phyloP scores from a whole-genome alignment of 345 rosid species.

The Limnanthes douglasii region DNA sequence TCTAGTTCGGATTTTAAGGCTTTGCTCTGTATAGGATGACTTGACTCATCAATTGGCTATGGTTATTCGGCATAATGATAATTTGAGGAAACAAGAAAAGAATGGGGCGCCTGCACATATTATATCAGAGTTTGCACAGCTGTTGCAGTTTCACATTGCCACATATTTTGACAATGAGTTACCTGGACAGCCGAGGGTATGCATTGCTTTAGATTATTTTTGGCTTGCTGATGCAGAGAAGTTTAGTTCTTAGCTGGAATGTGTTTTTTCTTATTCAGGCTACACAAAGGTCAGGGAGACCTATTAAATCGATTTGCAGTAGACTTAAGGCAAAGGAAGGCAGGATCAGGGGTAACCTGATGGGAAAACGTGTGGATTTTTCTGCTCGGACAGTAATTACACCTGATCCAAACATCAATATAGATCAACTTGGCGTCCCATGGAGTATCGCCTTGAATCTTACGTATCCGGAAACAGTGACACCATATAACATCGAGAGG shows the following conservation, averaged over 20 bases:
- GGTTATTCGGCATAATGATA: conserved; percentile 89
- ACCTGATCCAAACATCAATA: conserved; percentile 94
- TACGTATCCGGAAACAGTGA: conserved; percentile 91
- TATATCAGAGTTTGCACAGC: conserved; percentile 86
- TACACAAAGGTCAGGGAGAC: conserved; percentile 95
- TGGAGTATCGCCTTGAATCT: conserved; percentile 97
- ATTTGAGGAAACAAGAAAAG: conserved; percentile 78
- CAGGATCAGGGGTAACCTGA: conserved; percentile 85
- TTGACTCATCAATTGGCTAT: conserved; percentile 91
- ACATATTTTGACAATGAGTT: conserved; percentile 94
- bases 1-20: too few relatives aligned
- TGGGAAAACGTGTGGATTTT: conserved; percentile 99
- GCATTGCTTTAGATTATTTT: conserved; percentile 6
- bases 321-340: conserved; percentile 98
- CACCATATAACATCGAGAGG: conserved; percentile 96
- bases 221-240: background rate
- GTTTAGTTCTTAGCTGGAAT: conserved; percentile 3
- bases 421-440: conserved; percentile 91
- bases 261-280: conserved; percentile 39
- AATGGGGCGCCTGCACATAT: conserved; percentile 97
- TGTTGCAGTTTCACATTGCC: conserved; percentile 91
- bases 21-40: conserved; percentile 54
- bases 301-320: conserved; percentile 91
- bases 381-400: conserved; percentile 98
- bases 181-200: conserved; percentile 98